Evolutionary conservation across 2,329 filamentous ascomycete species (phyloP).

Genomic region (Alternaria tenuissima): DNA sequence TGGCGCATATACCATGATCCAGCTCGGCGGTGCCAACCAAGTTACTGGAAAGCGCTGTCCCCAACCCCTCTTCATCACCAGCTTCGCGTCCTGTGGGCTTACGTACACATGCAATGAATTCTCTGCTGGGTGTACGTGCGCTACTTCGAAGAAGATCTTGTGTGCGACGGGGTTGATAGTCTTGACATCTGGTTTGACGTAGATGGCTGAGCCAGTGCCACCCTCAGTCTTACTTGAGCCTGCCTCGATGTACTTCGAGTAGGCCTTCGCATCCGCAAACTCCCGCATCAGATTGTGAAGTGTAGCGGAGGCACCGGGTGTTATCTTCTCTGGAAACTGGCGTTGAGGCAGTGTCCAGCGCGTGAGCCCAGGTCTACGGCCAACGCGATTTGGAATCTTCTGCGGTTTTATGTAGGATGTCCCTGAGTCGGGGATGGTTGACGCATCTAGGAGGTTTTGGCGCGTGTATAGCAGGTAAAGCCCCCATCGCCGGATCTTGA

Average conservation of each 20-base stretch:
- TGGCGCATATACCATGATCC: slow-evolving; percentile 79
- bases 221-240: slow-evolving; percentile 42
- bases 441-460: slow-evolving; percentile 35
- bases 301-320: slow-evolving; percentile 23
- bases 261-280: slow-evolving; percentile 29
- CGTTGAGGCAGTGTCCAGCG: slow-evolving; percentile 46
- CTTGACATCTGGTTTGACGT: slow-evolving; percentile 34
- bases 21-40: slow-evolving; percentile 42
- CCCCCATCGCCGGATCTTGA: slow-evolving; percentile 42
- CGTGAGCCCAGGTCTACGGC: slow-evolving; percentile 29
- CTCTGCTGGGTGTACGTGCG: slow-evolving; percentile 78
- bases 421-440: slow-evolving; percentile 34
- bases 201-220: slow-evolving; percentile 43
- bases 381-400: slow-evolving; percentile 29
- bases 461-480: slow-evolving; percentile 37
- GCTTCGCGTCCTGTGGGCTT: slow-evolving; percentile 76
- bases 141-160: slow-evolving; percentile 45
- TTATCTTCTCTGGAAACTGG: slow-evolving; percentile 34
- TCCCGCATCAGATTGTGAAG: slow-evolving; percentile 34
- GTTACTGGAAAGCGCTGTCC: slow-evolving; percentile 67
- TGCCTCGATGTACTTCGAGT: slow-evolving; percentile 29
- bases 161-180: slow-evolving; percentile 39
- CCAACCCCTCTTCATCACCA: slow-evolving; percentile 78
- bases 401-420: slow-evolving; percentile 34
- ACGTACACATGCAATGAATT: slow-evolving; percentile 80